A percentile compares a stretch with the other conserved stretches of the same genome.
phyloP scores from a whole-genome alignment of 768 basidiomycete genomes.

The Macrolepiota albuminosa region DNA sequence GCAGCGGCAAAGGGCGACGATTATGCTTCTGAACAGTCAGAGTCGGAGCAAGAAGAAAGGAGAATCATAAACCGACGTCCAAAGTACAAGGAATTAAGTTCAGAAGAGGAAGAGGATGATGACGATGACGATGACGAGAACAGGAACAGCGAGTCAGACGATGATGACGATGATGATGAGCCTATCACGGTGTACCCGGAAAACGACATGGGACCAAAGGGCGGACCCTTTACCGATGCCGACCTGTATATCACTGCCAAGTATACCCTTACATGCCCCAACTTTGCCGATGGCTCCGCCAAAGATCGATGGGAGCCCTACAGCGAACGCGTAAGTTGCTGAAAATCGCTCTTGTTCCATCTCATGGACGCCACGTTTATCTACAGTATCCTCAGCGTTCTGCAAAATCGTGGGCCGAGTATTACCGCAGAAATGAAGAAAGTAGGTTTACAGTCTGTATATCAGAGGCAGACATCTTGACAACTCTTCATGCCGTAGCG shows the following conservation, averaged over 20 bases:
- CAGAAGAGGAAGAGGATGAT: conserved; percentile 26
- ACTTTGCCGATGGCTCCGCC: conserved; percentile 36
- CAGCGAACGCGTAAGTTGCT: conserved; percentile 38
- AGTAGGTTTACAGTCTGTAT: conserved; percentile 28
- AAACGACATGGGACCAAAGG: conserved; percentile 48
- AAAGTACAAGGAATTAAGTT: conserved; percentile 30
- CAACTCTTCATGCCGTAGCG: background rate
- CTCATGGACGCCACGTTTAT: background rate
- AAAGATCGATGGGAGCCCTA: conserved; percentile 56
- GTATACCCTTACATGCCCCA: conserved; percentile 45
- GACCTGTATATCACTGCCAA: conserved; percentile 58
- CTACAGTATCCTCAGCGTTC: conserved; percentile 52
- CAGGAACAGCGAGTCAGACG: conserved; percentile 18
- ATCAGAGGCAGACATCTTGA: background rate
- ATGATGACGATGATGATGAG: conserved; percentile 31
- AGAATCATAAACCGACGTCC: conserved; percentile 19
- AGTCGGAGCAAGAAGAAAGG: conserved; percentile 20
- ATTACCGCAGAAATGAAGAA: conserved; percentile 46
- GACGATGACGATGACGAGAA: conserved; percentile 23
- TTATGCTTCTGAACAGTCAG: conserved; percentile 18
- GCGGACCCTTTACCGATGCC: conserved; percentile 50
- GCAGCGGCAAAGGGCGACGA: conserved; percentile 37
- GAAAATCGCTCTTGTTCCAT: background rate
- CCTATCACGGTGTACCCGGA: conserved; percentile 30
- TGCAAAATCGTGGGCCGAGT: conserved; percentile 57